Conservation (phyloP, 1,284 basidiomycete species). For the Cutaneotrichosporon curvatum region DNA sequence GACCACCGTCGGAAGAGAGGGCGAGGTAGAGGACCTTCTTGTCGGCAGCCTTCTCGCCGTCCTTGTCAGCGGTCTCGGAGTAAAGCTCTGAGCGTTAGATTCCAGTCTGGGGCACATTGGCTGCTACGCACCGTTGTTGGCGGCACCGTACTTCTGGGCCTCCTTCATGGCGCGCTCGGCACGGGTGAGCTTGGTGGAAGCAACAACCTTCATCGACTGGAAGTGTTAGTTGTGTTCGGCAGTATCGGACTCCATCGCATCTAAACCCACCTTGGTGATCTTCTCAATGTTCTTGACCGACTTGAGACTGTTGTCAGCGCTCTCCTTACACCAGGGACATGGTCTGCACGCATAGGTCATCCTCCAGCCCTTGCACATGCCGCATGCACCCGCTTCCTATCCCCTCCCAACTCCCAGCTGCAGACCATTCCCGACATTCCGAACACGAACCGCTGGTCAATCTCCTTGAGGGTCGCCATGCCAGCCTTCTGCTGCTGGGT, state of each 20-base stretch:
- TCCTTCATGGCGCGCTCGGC: conserved; percentile 90
- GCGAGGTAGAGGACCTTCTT: conserved; percentile 82
- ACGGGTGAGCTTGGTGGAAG: conserved; percentile 92
- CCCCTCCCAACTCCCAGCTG: too few relatives aligned
- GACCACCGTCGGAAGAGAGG: conserved; percentile 96
- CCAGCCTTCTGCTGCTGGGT: conserved; percentile 61
- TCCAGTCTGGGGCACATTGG: too few relatives aligned
- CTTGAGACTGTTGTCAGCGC: conserved; percentile 52
- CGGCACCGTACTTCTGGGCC: conserved; percentile 89
- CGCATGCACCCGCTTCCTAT: background rate
- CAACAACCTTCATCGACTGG: conserved; percentile 99
- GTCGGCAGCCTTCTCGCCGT: conserved; percentile 47
- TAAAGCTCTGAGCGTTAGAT: conserved; percentile 62
- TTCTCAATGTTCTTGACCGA: conserved; percentile 97
- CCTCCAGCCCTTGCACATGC: background rate
- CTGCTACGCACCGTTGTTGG: conserved; percentile 74
- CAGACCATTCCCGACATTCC: too few relatives aligned
- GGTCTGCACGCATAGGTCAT: too few relatives aligned
- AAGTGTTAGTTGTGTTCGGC: conserved; percentile 1
- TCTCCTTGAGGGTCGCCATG: conserved; percentile 95
- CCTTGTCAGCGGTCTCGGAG: conserved; percentile 52
- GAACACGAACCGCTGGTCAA: conserved; percentile 66
- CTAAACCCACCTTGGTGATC: conserved; percentile 86
- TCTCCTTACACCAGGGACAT: too few relatives aligned
- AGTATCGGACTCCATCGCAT: background rate